Percentiles rank a stretch among this genome's conserved stretches.
These are phyloP conservation scores for Candida mesenterica DNA, from an alignment of 1,139 yeast genomes.

Conservation along the genomic window DNA sequence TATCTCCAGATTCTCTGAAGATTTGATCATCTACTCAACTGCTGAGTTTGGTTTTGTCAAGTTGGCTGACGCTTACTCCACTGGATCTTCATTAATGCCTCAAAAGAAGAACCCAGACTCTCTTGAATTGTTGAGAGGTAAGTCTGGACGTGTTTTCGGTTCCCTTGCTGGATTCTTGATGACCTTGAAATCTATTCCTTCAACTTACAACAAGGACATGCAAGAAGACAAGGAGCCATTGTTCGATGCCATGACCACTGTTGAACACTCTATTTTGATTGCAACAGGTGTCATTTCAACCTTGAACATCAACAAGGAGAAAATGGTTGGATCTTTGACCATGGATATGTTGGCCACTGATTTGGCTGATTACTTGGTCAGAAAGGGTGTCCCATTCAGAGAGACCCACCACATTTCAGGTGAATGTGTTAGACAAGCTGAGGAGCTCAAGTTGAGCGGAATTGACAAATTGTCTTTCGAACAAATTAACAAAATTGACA, in stretches of 20 bases:
- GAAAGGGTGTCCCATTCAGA: slow-evolving; percentile 98
- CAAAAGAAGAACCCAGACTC: slow-evolving; percentile 99
- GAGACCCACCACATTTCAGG: slow-evolving; percentile 99
- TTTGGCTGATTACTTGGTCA: slow-evolving; percentile 93
- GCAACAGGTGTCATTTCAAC: slow-evolving; percentile 97
- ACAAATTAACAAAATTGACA: slow-evolving; percentile 77
- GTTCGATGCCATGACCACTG: slow-evolving; percentile 86
- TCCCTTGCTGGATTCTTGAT: slow-evolving; percentile 91
- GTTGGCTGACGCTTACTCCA: slow-evolving; percentile 95
- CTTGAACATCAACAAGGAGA: slow-evolving; percentile 63
- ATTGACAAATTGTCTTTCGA: slow-evolving; percentile 75
- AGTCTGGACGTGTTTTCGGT: slow-evolving; percentile 96
- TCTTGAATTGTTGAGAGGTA: slow-evolving; percentile 90
- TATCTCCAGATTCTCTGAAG: slow-evolving; percentile 90
- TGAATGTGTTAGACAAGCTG: slow-evolving; percentile 91
- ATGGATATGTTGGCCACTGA: slow-evolving; percentile 99
- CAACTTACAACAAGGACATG: slow-evolving; percentile 96
- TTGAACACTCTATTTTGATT: slow-evolving; percentile 87
- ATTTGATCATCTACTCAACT: slow-evolving; percentile 90
- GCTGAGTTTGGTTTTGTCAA: slow-evolving; percentile 95
- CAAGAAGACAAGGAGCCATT: slow-evolving; percentile 98
- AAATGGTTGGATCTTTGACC: slow-evolving; percentile 84
- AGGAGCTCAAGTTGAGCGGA: slow-evolving; percentile 69
- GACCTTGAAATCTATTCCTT: slow-evolving; percentile 94
- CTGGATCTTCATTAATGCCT: slow-evolving; percentile 98